These are phyloP conservation scores for Aspergillus tanneri DNA, from an alignment of 2,329 filamentous ascomycete species.

Conservation along the genomic window DNA sequence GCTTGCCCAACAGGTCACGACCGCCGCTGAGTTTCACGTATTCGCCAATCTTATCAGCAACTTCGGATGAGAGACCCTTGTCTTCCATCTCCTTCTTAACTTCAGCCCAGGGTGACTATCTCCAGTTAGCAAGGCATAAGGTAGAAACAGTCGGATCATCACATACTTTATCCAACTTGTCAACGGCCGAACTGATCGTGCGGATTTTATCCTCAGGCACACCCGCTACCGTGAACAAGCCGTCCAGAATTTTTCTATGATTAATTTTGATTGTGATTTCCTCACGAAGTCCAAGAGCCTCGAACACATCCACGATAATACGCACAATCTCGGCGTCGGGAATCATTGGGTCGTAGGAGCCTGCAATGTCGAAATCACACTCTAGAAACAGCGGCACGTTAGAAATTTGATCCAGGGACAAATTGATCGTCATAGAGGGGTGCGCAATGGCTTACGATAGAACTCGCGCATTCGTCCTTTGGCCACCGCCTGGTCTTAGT, in stretches of 20 bases:
- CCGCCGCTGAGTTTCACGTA: conserved; percentile 78
- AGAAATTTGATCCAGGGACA: neutral
- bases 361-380: conserved; percentile 95
- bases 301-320: conserved; percentile 82
- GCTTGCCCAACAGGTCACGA: conserved; percentile 68
- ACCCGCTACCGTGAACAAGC: conserved; percentile 86
- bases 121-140: neutral
- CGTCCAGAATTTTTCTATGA: conserved; percentile 90
- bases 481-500: conserved; percentile 61
- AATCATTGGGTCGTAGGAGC: conserved; percentile 82
- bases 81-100: conserved; percentile 93
- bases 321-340: conserved; percentile 86
- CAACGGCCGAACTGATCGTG: conserved; percentile 86
- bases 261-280: conserved; percentile 89
- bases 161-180: conserved; percentile 84
- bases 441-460: conserved; percentile 54
- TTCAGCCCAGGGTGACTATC: conserved; percentile 68
- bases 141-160: too few relatives aligned
- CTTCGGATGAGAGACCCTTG: conserved; percentile 72
- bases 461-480: conserved; percentile 95
- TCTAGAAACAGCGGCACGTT: conserved; percentile 36
- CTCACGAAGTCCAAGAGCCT: conserved; percentile 71
- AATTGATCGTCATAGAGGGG: neutral
- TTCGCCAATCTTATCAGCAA: conserved; percentile 83
- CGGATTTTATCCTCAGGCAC: conserved; percentile 85